A percentile compares a stretch with the other conserved stretches of the same genome.
Evolutionary conservation across 2,329 filamentous ascomycete species (phyloP).

Genomic region (Ceratocystis eucalypticola): DNA sequence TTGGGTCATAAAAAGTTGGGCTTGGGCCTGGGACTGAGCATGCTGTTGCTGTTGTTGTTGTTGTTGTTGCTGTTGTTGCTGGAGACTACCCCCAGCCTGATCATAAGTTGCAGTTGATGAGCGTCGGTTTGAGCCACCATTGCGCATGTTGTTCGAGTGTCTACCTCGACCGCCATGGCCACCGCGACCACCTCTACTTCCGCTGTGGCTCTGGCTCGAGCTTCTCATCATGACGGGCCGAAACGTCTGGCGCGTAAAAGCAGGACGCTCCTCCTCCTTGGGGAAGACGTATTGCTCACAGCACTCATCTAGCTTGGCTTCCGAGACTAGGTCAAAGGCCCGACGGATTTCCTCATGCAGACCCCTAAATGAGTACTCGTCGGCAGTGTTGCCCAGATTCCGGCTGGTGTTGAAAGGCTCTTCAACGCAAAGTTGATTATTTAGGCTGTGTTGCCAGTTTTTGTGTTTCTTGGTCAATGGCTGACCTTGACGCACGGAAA

Average conservation of each 20-base stretch:
- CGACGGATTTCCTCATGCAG: slow-evolving; percentile 79
- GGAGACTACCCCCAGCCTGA: slow-evolving; percentile 16
- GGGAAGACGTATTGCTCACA: slow-evolving; percentile 84
- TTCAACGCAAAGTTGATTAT: slow-evolving; percentile 84
- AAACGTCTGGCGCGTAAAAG: slow-evolving; percentile 43
- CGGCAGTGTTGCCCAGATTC: slow-evolving; percentile 90
- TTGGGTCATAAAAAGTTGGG: slow-evolving; percentile 21
- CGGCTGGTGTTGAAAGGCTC: slow-evolving; percentile 85
- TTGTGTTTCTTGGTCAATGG: slow-evolving; percentile 72
- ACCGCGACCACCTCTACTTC: slow-evolving; percentile 30
- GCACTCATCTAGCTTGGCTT: slow-evolving; percentile 66
- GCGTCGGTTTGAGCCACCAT: slow-evolving; percentile 35
- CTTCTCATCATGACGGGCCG: slow-evolving; percentile 45
- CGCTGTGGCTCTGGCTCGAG: slow-evolving; percentile 44
- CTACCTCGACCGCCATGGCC: slow-evolving; percentile 34
- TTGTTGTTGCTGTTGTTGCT: slow-evolving; percentile 18
- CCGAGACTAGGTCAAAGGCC: slow-evolving; percentile 70
- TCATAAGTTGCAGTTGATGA: slow-evolving; percentile 31
- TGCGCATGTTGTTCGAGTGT: slow-evolving; percentile 31
- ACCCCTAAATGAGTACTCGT: slow-evolving; percentile 85
- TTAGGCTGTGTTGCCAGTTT: slow-evolving; percentile 66
- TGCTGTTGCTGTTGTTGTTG: slow-evolving; percentile 7
- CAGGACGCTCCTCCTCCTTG: slow-evolving; percentile 54
- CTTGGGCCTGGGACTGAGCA: slow-evolving; percentile 1
- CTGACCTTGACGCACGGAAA: slow-evolving; percentile 74